Conservation (phyloP, 148 eudicot genomes). For the Persicaria maculosa region DNA sequence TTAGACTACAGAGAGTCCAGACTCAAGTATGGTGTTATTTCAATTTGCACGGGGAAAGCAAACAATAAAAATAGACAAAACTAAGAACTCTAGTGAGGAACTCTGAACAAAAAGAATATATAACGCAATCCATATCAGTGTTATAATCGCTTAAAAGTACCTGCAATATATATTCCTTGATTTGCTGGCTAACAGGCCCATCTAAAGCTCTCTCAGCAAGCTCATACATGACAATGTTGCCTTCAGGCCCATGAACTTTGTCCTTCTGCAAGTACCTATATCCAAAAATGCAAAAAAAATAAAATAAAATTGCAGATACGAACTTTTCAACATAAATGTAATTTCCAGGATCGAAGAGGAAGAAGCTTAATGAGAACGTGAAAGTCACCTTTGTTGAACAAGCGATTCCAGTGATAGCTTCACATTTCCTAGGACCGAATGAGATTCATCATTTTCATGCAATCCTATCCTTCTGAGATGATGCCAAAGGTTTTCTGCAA, state of each 20-base stretch:
- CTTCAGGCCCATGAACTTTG: slow-evolving; percentile 86
- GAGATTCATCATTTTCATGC: slow-evolving; percentile 65
- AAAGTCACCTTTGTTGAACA: slow-evolving; percentile 75
- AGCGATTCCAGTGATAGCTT: slow-evolving; percentile 67
- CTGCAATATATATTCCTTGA: slow-evolving; percentile 57
- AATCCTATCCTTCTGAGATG: slow-evolving; percentile 83
- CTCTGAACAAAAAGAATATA: neutral
- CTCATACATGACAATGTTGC: slow-evolving; percentile 60
- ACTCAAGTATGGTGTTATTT: neutral
- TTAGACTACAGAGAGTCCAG: neutral
- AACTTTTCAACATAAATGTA: neutral
- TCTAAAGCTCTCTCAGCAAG: slow-evolving; percentile 91
- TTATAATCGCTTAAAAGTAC: slow-evolving; percentile 17
- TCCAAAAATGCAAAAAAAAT: neutral
- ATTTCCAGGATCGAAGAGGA: neutral
- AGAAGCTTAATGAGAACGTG: neutral
- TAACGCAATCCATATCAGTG: neutral
- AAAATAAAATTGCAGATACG: neutral
- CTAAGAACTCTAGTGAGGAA: neutral
- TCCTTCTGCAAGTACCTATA: slow-evolving; percentile 83
- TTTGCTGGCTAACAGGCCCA: slow-evolving; percentile 44
- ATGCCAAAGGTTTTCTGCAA: slow-evolving; percentile 80
- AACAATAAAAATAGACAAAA: neutral
- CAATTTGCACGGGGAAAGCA: neutral
- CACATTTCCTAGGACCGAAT: slow-evolving; percentile 58